phyloP scores from a whole-genome alignment of 2,329 filamentous ascomycete species.

The Hypocrella siamensis region DNA sequence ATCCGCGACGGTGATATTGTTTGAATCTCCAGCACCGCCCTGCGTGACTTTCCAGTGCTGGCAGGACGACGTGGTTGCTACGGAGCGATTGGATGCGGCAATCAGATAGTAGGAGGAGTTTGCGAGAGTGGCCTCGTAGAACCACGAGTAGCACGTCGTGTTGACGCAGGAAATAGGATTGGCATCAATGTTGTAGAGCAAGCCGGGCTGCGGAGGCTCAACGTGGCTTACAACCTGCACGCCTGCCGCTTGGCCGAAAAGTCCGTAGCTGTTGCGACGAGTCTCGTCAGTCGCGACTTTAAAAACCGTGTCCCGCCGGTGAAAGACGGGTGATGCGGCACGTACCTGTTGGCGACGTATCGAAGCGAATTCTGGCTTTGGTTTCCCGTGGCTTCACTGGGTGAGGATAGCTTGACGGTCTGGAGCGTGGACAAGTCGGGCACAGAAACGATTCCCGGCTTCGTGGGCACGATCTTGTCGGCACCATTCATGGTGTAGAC shows the following conservation, averaged over 20 bases:
- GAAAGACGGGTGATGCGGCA: background rate
- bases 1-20: slow-evolving; percentile 12
- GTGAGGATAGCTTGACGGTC: slow-evolving; percentile 12
- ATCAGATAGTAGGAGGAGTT: slow-evolving; percentile 5
- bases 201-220: slow-evolving; percentile 13
- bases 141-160: slow-evolving; percentile 17
- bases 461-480: slow-evolving; percentile 15
- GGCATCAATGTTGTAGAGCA: slow-evolving; percentile 14
- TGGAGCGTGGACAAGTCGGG: slow-evolving; percentile 20
- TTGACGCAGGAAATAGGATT: slow-evolving; percentile 16
- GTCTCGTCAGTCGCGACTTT: no score
- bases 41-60: slow-evolving; percentile 12
- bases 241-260: slow-evolving; percentile 16
- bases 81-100: slow-evolving; percentile 16
- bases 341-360: slow-evolving; percentile 25
- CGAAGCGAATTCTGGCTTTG: slow-evolving; percentile 16
- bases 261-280: slow-evolving; percentile 26
- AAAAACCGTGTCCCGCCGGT: no score
- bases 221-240: slow-evolving; percentile 5
- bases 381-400: background rate
- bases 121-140: slow-evolving; percentile 16
- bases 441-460: slow-evolving; percentile 18
- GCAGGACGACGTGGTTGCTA: slow-evolving; percentile 15
- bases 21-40: slow-evolving; percentile 14
- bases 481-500: slow-evolving; percentile 25